phyloP scores from a whole-genome alignment of 352 stramenopile species.

The Globisporangium spinosum region DNA sequence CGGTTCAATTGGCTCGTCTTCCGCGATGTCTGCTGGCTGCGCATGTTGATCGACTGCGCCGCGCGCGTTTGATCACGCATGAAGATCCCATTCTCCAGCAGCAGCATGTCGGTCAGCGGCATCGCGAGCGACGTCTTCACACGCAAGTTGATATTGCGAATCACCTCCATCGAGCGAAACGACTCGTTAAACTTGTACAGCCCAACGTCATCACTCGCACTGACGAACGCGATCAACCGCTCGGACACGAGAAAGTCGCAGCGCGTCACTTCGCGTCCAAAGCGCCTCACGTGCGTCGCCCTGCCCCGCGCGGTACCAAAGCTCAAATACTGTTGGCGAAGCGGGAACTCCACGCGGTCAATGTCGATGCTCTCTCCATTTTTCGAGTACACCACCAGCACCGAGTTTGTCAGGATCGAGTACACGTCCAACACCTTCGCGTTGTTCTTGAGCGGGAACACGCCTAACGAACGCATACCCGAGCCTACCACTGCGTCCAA shows the following conservation, averaged over 20 bases:
- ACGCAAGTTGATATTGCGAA: slow-evolving; percentile 9
- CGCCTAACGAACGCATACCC: slow-evolving; percentile 5
- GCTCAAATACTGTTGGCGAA: background rate
- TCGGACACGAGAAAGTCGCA: slow-evolving; percentile 8
- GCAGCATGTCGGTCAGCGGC: slow-evolving; percentile 13
- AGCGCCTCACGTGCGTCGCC: background rate
- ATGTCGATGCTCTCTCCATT: background rate
- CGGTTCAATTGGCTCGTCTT: slow-evolving; percentile 12
- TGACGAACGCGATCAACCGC: slow-evolving; percentile 11
- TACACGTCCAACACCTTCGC: slow-evolving; percentile 11
- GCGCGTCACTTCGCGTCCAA: slow-evolving; percentile 6
- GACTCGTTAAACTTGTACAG: slow-evolving; percentile 22
- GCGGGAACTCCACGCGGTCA: slow-evolving; percentile 15
- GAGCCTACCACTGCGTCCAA: background rate
- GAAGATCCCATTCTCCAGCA: slow-evolving; percentile 26
- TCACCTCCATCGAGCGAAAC: slow-evolving; percentile 18
- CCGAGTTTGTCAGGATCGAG: slow-evolving; percentile 7
- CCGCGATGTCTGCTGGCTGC: slow-evolving; percentile 45
- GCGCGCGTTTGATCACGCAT: slow-evolving; percentile 28
- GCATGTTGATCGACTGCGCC: slow-evolving; percentile 40
- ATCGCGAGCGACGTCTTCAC: slow-evolving; percentile 20
- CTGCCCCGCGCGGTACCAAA: background rate
- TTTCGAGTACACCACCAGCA: slow-evolving; percentile 12
- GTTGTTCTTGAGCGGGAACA: background rate
- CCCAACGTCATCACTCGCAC: background rate